Evolutionary conservation across 371 early-diverging fungal species (phyloP), one percentile per base, ranked within the genome.

Genomic region (Haplosporangium sp.): DNA sequence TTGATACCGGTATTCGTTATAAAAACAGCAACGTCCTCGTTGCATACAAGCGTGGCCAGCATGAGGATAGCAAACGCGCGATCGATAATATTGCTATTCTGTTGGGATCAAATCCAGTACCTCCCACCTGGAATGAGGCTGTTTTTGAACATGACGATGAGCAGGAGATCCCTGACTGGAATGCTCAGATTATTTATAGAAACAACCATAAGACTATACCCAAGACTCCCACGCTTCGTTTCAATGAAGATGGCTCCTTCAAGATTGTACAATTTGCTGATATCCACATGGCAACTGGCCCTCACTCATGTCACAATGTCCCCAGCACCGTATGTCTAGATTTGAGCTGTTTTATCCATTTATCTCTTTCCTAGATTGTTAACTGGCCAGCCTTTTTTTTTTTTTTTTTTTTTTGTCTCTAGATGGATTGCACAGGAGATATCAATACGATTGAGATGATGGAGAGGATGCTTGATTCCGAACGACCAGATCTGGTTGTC

Each of bases 211-310:
- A 39, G 27, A 37, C 56, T 3, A n/a, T 67, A 11, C 71, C 67
- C 1, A 71, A 66, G 20, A 37, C 63, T 5, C 71, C 74, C 0
- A 82, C 70, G 3, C 73, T 88, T 34, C 72, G 74, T 11, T 87
- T 88, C 71, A 63, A 83, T 44, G 39, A 77, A 0, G 74, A 86
- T 50, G 87, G 87, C 0, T 69, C 84, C 7, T 88, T 88, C 66
- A 88, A 88, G 65, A 88, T 88, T 56, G 72, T 87, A 11, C 89
- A 88, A 65, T 72, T 88, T 53, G 87, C 87, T 4, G 89, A 88
- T 67, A 79, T 88, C 19, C 89, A 88, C 58, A 86, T 87, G 72
- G 86, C 89, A 13, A 88, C 87, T 19, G 84, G 87, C 7, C 70
- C 82, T 11, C 87, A 87, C 17, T 67, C 66, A 17, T 88, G 89